Evolutionary conservation across 805 yeast species (phyloP).

Genomic region (Kregervanrija pseudodelftensis): DNA sequence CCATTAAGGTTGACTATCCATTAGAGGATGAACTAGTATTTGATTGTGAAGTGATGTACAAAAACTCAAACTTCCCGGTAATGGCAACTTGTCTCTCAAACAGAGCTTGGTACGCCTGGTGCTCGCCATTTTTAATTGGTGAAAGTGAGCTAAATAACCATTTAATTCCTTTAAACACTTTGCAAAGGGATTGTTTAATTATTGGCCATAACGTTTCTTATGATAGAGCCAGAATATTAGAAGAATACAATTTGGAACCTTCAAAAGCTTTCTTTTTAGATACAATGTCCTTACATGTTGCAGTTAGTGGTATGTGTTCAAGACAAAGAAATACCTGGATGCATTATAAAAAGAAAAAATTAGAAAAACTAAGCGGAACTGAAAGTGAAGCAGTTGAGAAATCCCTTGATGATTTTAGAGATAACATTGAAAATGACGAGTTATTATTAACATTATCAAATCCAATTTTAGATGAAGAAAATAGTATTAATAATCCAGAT

Average conservation of each 20-base stretch:
- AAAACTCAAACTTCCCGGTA: slow-evolving; percentile 64
- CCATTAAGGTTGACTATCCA: slow-evolving; percentile 61
- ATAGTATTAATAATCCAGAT: neutral
- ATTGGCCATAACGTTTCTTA: slow-evolving; percentile 89
- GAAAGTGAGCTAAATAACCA: slow-evolving; percentile 47
- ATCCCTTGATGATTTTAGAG: slow-evolving; percentile 16
- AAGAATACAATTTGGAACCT: slow-evolving; percentile 66
- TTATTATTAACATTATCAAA: slow-evolving; percentile 22
- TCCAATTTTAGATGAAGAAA: slow-evolving; percentile 26
- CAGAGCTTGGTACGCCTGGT: slow-evolving; percentile 91
- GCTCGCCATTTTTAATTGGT: slow-evolving; percentile 72
- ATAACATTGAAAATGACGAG: slow-evolving; percentile 17
- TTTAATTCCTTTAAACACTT: slow-evolving; percentile 64
- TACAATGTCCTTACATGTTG: slow-evolving; percentile 89
- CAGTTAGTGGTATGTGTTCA: slow-evolving; percentile 87
- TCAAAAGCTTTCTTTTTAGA: slow-evolving; percentile 78
- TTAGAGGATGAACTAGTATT: slow-evolving; percentile 66
- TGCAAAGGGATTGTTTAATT: slow-evolving; percentile 43
- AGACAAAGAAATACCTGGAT: slow-evolving; percentile 79
- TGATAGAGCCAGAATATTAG: slow-evolving; percentile 80
- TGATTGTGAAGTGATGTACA: slow-evolving; percentile 85
- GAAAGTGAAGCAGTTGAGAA: slow-evolving; percentile 10
- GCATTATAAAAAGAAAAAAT: slow-evolving; percentile 42
- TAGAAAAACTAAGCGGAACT: slow-evolving; percentile 11
- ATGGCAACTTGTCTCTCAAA: slow-evolving; percentile 74